These are phyloP conservation scores for Flaveria bidentis DNA, from an alignment of 129 eudicot genomes.

Conservation along the genomic window DNA sequence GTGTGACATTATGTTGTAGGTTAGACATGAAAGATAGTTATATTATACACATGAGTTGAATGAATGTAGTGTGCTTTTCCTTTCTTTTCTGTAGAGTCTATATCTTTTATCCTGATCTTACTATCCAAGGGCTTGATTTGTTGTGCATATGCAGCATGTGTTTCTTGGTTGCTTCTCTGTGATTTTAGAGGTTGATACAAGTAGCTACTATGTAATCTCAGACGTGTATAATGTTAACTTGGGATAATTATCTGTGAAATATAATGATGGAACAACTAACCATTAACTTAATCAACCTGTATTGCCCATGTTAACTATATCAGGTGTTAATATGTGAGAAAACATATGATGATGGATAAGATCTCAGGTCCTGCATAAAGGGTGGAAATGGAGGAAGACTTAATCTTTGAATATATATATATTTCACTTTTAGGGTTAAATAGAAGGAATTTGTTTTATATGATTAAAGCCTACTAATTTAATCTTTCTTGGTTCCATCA, in stretches of 20 bases:
- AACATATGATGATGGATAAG: background rate
- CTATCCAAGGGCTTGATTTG: background rate
- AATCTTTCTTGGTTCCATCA: background rate
- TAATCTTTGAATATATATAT: background rate
- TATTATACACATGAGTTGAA: background rate
- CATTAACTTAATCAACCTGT: background rate
- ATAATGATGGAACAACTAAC: background rate
- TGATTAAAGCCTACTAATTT: background rate
- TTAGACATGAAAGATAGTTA: too few species aligned
- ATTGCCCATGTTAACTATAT: background rate
- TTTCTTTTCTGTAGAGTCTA: background rate
- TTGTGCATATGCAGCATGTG: background rate
- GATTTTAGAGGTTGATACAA: background rate
- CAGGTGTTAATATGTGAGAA: background rate
- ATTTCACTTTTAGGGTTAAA: background rate
- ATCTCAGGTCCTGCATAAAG: constrained; percentile 9
- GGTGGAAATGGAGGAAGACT: background rate
- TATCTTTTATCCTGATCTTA: background rate
- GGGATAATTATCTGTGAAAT: background rate
- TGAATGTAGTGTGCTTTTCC: background rate
- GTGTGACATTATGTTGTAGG: too few species aligned
- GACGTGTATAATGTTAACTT: background rate
- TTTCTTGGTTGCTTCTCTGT: background rate
- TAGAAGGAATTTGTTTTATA: background rate
- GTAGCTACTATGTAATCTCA: background rate